Base-by-base conservation (phyloP, 345 rosid genomes). In the Pistacia integerrima region DNA sequence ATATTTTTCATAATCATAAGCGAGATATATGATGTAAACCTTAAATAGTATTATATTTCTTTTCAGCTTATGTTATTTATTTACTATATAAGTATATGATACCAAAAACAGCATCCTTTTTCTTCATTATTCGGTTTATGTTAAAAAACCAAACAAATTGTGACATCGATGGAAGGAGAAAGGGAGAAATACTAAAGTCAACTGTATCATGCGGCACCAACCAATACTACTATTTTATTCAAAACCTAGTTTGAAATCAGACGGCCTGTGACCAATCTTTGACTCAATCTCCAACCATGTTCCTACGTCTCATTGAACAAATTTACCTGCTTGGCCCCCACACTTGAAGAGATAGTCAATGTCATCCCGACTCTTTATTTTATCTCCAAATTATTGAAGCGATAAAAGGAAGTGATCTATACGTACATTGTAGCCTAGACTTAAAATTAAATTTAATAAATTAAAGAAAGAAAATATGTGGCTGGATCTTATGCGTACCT, bases 161-260 rank as follows among this genome's bases (percentile, higher is more conserved):
- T 59, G 16, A 28, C 2, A 10, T 16, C 5, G 6, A 61, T 52
- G 4, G 17, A 13, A 3, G 1, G 12, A 54, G 17, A 14, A 54
- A 54, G 17, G 4, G 18, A 16, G 2, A 30, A 48, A n/a, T 56
- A 0, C 0, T 1, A 36, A 76, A 80, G 91, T 88, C 91, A 88
- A 88, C 87, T 72, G 64, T 76, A 69, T 79, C 84, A 66, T 14
- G 88, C 85, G 81, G 82, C 72, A 33, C 73, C 70, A 75, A 49
- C 81, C 70, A 12, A 69, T 22, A 38, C 4, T 9, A 18, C 61
- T 22, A 5, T 52, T 57, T 10, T 52, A 16, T 16, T 68, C 58
- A 25, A 41, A 11, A 58, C 30, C 51, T 3, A 18, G 14, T 38
- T 22, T 10, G 28, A 58, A 46, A 68, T 78, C 82, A 3, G 70